Evolutionary conservation across 805 yeast genomes (phyloP), one percentile per base, ranked within the genome.

Genomic region (Candida koratica): DNA sequence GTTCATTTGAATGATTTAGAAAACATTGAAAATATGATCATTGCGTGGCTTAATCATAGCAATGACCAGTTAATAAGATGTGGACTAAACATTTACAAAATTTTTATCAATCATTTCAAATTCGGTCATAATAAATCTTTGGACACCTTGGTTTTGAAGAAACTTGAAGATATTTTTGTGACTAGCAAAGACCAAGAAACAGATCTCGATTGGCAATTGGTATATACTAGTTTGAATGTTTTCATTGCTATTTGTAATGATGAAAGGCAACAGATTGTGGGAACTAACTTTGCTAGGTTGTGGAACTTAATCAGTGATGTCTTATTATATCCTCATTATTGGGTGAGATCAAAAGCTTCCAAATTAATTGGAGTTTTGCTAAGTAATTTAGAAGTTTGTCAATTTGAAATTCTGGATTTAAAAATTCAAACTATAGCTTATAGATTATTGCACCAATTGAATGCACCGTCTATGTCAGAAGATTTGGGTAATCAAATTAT

Each of bases 261-360:
- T 16, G 48, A 59, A 23, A 67, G 64, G 25, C 59, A 56, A 7
- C 37, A 43, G 0, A 50, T 57, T 6, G 64, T 64, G 31, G 36
- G 42, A 3, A 25, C 34, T 1, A 49, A 46, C 2, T 67, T 63
- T 47, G 66, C 59, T 30, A 13, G 17, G 0, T 48, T 73, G 6
- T 84, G 90, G 88, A 46, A 55, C 3, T 53, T 58, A 12, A 58
- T 83, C 3, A 64, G 75, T 16, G 71, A 69, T 3, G 59, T 78
- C 18, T 66, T 88, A 36, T 63, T 89, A 34, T 89, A 76, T 54
- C 97, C 97, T 2, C 97, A 89, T 58, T 71, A 93, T 1, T 89
- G 97, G 97, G 83, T 89, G 5, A 75, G 97, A 48, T 66, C 83
- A 40, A 61, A 73, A 4, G 65, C 94, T 1, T 61, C 81, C 5